These are phyloP conservation scores for Mikania micrantha DNA, from an alignment of 129 eudicot species.

Conservation along the genomic window DNA sequence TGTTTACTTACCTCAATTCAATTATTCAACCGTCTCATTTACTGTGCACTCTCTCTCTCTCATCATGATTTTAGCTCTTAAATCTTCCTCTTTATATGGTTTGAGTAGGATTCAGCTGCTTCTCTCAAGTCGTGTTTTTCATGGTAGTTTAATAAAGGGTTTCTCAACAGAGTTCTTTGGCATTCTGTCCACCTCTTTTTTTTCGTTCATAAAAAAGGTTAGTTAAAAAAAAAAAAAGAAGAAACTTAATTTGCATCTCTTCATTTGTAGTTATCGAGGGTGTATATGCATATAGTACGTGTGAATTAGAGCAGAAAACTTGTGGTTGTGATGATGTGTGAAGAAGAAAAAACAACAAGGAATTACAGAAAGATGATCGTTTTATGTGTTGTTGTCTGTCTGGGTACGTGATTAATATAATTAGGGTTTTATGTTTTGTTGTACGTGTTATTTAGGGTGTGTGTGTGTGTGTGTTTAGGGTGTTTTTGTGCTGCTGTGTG, in stretches of 20 bases:
- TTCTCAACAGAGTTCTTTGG: slow-evolving; percentile 80
- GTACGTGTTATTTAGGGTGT: no score
- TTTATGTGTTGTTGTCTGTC: background rate
- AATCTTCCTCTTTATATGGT: background rate
- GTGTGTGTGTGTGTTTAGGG: background rate
- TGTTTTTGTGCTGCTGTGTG: background rate
- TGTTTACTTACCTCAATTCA: no score
- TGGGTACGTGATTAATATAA: background rate
- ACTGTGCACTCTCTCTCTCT: slow-evolving; percentile 20
- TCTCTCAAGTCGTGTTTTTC: slow-evolving; percentile 7
- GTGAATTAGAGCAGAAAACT: no score
- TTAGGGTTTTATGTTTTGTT: background rate
- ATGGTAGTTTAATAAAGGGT: slow-evolving; percentile 78
- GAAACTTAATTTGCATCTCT: no score
- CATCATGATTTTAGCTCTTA: slow-evolving; percentile 10
- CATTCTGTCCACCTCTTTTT: slow-evolving; percentile 99
- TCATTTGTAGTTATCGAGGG: background rate
- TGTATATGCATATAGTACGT: no score
- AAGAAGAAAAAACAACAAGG: background rate
- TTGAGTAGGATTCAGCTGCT: background rate
- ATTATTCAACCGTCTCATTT: slow-evolving; percentile 24
- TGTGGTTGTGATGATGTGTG: background rate
- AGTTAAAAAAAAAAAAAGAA: background rate
- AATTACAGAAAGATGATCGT: background rate
- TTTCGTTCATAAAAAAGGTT: no score